A percentile compares a stretch with the other conserved stretches of the same genome.
Evolutionary conservation across 768 basidiomycete genomes (phyloP).

Genomic region (Termitomyces sp.): DNA sequence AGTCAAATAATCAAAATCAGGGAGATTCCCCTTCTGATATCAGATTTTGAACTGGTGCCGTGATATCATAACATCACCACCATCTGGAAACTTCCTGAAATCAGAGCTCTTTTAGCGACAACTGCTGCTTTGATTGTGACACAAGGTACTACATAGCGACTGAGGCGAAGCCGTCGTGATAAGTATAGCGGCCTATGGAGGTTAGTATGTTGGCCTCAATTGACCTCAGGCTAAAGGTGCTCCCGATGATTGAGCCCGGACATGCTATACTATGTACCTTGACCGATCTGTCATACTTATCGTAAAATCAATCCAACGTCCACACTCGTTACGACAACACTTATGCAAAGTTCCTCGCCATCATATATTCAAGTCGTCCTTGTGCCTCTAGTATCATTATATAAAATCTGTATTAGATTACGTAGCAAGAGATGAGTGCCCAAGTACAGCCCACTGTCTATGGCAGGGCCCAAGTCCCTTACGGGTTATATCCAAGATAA

Average conservation of each 20-base stretch:
- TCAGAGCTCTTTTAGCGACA: too few species aligned
- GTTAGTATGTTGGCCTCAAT: background rate
- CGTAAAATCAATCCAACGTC: background rate
- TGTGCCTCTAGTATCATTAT: background rate
- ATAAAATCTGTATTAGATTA: constrained; percentile 2
- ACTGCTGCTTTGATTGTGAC: background rate
- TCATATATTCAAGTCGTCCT: background rate
- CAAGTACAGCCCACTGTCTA: background rate
- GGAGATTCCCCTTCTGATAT: background rate
- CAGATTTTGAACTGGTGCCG: background rate
- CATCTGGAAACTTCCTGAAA: background rate
- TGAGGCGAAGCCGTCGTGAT: background rate
- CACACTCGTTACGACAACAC: background rate
- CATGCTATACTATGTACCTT: background rate
- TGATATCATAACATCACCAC: background rate
- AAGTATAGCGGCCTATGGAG: background rate
- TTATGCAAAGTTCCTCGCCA: background rate
- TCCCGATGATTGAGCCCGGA: background rate
- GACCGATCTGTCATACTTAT: background rate
- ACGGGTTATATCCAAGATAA: background rate
- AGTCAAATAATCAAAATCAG: background rate
- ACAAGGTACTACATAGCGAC: too few species aligned
- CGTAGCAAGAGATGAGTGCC: background rate
- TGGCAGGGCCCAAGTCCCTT: background rate
- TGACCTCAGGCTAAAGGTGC: background rate